Base-by-base conservation (phyloP, 345 rosid species). In the Lumnitzera racemosa region DNA sequence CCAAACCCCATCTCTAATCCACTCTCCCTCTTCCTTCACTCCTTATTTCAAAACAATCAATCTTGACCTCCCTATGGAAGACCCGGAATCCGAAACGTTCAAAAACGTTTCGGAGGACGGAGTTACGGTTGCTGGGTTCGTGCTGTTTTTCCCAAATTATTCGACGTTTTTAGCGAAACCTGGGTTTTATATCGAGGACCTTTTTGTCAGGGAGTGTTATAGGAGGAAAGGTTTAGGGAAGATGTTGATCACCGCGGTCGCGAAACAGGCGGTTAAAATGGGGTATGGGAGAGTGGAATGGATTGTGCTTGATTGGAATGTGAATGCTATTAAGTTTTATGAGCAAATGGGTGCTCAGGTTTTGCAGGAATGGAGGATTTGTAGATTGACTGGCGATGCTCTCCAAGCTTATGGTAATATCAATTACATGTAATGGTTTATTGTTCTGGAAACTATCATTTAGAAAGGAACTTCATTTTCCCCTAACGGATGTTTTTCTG, bases 251-350 rank as follows among this genome's bases (percentile, higher is more conserved):
- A 63, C 83, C 0, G 96, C 95, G 7, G 99, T 92, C 69, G 95
- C 97, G 13, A 76, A 61, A 29, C 97, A 89, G 67, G 96, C 96
- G 8, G 95, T 80, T 80, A 82, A 82, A 63, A 87, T 89, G 90
- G 90, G 81, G 53, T 89, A 87, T 50, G 95, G 89, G 13, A 85
- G 96, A 63, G 97, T 92, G 3, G 96, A 86, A 59, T 89, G 97
- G 97, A 72, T 80, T 49, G 99, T 89, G 63, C 86, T 87, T 66
- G 97, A 88, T 63, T 90, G 96, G 99, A 94, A 94, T 67, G 78
- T 72, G 31, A 85, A 87, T 70, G 97, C 96, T 3, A 85, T 92
- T 3, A 78, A 72, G 66, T 92, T 92, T 51, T 89, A 87, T 23
- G 94, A 89, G 61, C 87, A 82, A 47, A 85, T 92, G 98, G 97